A percentile compares a stretch with the other conserved stretches of the same genome.
These are phyloP conservation scores for Danielozyma ontarioensis DNA, from an alignment of 805 yeast genomes.

Conservation along the genomic window DNA sequence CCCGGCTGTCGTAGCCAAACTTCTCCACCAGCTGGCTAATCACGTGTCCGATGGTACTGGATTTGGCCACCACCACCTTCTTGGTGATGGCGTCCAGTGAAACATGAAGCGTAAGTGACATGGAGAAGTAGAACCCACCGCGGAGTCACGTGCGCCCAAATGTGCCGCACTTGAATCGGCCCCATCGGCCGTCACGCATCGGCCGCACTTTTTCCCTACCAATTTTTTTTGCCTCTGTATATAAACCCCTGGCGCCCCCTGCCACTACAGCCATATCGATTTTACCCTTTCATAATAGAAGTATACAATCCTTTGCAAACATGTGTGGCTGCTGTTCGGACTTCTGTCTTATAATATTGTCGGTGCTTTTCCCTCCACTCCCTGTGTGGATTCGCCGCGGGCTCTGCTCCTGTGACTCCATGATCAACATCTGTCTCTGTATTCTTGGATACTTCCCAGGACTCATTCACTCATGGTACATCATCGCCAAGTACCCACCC, in stretches of 20 bases:
- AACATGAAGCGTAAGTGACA: slow-evolving; percentile 18
- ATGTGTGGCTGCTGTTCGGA: slow-evolving; percentile 41
- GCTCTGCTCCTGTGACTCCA: slow-evolving; percentile 47
- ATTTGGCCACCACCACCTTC: slow-evolving; percentile 20
- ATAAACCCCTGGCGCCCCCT: too few species aligned
- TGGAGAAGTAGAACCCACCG: too few species aligned
- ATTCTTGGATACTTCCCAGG: slow-evolving; percentile 49
- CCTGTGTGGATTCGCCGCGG: slow-evolving; percentile 69
- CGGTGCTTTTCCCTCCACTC: slow-evolving; percentile 68
- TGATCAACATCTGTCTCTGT: slow-evolving; percentile 38
- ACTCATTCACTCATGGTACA: slow-evolving; percentile 45
- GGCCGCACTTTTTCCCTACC: too few species aligned
- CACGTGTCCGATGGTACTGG: slow-evolving; percentile 26
- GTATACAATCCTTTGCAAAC: too few species aligned
- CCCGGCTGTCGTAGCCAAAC: slow-evolving; percentile 16
- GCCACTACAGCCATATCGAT: too few species aligned
- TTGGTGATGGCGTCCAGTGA: slow-evolving; percentile 17
- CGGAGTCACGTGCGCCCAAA: too few species aligned
- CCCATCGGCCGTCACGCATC: too few species aligned
- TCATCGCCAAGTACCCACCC: slow-evolving; percentile 44
- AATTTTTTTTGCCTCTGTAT: too few species aligned
- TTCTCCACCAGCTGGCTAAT: slow-evolving; percentile 15
- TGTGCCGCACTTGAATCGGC: too few species aligned
- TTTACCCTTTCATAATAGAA: too few species aligned
- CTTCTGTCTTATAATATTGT: slow-evolving; percentile 51